These are phyloP conservation scores for Colletotrichum abscissum DNA, from an alignment of 2,329 filamentous ascomycete species.

Conservation along the genomic window DNA sequence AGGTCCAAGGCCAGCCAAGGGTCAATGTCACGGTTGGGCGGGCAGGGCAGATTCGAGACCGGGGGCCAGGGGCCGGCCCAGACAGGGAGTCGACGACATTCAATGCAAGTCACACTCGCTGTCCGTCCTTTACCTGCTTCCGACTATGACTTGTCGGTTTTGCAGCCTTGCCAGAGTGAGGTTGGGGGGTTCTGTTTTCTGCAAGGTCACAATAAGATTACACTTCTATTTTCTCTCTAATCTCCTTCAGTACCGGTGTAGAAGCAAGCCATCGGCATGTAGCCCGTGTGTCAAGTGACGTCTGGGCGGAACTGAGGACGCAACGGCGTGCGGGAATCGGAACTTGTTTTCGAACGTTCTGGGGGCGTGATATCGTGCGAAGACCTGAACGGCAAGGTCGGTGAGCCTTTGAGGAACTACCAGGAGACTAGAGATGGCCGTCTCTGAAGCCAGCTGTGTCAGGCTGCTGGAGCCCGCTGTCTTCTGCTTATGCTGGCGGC, in stretches of 20 bases:
- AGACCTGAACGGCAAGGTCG: constrained; percentile 2
- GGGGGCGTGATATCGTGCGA: neutral
- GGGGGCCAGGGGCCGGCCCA: neutral
- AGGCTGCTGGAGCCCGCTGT: constrained; percentile 21
- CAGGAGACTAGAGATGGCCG: constrained; percentile 6
- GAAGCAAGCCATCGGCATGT: constrained; percentile 8
- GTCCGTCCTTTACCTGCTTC: neutral
- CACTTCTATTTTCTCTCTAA: constrained; percentile 20
- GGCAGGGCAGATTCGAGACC: neutral
- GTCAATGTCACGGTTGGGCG: neutral
- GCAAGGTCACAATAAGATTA: constrained; percentile 13
- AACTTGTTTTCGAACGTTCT: constrained; percentile 1
- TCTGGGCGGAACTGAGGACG: constrained; percentile 11
- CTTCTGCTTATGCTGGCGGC: constrained; percentile 5
- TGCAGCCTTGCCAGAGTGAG: neutral
- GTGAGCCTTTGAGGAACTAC: neutral
- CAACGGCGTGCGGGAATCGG: constrained; percentile 4
- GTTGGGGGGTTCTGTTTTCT: neutral
- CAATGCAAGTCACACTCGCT: neutral
- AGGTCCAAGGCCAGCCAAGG: neutral
- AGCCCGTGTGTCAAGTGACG: constrained; percentile 20
- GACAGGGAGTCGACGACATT: neutral
- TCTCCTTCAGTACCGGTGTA: neutral
- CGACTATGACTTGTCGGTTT: too few relatives aligned
- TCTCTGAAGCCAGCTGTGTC: constrained; percentile 21